Evolutionary conservation across 495 filamentous ascomycete genomes (phyloP), one percentile per base, ranked within the genome.

Genomic region (Podospora anserina): DNA sequence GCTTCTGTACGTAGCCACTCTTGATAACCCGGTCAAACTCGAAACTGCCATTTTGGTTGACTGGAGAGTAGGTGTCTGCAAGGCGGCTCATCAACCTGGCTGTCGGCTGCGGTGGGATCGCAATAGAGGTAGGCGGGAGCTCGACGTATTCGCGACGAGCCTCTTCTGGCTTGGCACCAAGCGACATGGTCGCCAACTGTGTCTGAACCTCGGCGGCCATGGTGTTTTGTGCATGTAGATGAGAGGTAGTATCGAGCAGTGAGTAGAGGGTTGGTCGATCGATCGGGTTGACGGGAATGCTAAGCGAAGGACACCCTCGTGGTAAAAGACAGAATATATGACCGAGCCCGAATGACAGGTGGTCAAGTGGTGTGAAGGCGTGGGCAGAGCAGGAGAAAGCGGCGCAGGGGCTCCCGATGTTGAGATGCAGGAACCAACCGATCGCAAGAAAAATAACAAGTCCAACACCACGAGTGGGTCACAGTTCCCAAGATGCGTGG

Each of bases 11-110:
- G 72, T 88, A 90, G 23, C 94, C 94, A 61, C 88, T 88, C 79
- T 97, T 97, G 73, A 98, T 80, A 55, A 97, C 92, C 18, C 93
- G 88, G 76, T 99, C 95, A 74, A 96, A 95, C 72, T 92, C 93
- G 77, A 96, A 99, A 75, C 91, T 92, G 49, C 95, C 95, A 75
- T 97, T 93, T 78, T 97, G 91, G 73, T 97, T 95, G 68, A 98
- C 92, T 6, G 92, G 92, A 44, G 78, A 78, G 61, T 70, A 74
- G 13, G 74, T 69, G 66, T 78, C 73, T 61, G 66, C 73, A 57
- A 78, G 68, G n/a, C 70, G 70, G 59, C 65, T 72, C 20, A 53
- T 66, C 23, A 70, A 54, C 23, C 66, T 65, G 16, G 72, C 67
- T 44, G 70, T 65, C 54, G 59, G 61, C 27, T 64, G 70, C 15